Conservation (phyloP, 2,329 filamentous ascomycete genomes). For the Amylocarpus encephaloides region DNA sequence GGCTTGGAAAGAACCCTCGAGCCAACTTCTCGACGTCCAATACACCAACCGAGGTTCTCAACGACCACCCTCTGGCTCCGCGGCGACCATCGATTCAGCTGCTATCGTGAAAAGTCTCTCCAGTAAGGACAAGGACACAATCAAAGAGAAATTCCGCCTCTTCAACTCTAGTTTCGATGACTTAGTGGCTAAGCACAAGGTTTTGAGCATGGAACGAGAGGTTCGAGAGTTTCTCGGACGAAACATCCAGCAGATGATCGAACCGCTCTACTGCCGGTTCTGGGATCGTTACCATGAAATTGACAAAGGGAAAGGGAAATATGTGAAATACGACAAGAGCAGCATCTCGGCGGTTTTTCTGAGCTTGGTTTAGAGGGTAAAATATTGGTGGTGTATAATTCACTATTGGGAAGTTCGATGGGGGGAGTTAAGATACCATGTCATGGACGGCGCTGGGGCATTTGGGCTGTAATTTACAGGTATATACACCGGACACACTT, state of each 20-base stretch:
- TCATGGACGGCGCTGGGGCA: no score
- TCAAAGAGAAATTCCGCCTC: constrained; percentile 90
- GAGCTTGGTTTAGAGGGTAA: constrained; percentile 11
- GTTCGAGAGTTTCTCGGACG: constrained; percentile 73
- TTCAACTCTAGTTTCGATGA: constrained; percentile 93
- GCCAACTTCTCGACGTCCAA: constrained; percentile 81
- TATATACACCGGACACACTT: no score
- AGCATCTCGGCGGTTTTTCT: constrained; percentile 60
- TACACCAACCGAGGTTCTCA: constrained; percentile 67
- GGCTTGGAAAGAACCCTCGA: constrained; percentile 80
- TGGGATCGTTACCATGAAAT: constrained; percentile 97
- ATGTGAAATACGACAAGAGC: constrained; percentile 93
- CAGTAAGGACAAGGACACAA: constrained; percentile 89
- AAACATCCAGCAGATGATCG: constrained; percentile 85
- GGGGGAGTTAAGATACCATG: background rate
- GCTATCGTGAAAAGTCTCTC: constrained; percentile 77
- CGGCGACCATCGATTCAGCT: constrained; percentile 62
- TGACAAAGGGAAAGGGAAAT: constrained; percentile 96
- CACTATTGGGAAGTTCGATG: no score
- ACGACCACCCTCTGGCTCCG: constrained; percentile 66
- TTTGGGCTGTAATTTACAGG: no score
- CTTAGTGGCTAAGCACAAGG: constrained; percentile 74
- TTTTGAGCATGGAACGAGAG: constrained; percentile 83
- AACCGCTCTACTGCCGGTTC: constrained; percentile 90
- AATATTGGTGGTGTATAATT: no score